phyloP scores from a whole-genome alignment of 2,329 filamentous ascomycete species.

The Hymenoscyphus fructigenus region DNA sequence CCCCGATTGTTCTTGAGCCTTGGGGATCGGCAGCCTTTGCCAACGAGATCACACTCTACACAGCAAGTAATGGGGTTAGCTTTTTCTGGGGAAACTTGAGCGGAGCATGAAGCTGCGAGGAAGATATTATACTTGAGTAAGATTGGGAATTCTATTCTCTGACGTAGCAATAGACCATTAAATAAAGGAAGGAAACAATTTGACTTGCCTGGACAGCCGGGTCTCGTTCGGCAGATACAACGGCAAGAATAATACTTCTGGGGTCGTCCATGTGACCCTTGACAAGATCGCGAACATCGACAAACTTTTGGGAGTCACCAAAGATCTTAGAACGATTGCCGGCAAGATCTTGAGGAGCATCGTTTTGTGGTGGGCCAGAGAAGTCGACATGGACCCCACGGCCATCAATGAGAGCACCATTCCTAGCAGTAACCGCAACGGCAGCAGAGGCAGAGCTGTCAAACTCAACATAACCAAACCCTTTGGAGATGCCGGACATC shows the following conservation, averaged over 20 bases:
- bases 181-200: slow-evolving; percentile 46
- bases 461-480: slow-evolving; percentile 75
- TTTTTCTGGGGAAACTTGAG: no score
- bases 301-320: slow-evolving; percentile 58
- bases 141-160: no score
- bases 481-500: slow-evolving; percentile 66
- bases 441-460: slow-evolving; percentile 57
- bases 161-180: no score
- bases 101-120: no score
- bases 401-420: slow-evolving; percentile 63
- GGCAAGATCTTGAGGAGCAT: slow-evolving; percentile 48
- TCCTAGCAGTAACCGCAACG: slow-evolving; percentile 63
- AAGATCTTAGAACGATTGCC: slow-evolving; percentile 52
- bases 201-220: slow-evolving; percentile 54
- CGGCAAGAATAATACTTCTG: slow-evolving; percentile 54
- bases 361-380: slow-evolving; percentile 57
- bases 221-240: slow-evolving; percentile 54
- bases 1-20: no score
- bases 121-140: no score
- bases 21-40: no score
- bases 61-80: no score
- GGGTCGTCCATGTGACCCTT: slow-evolving; percentile 53
- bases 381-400: slow-evolving; percentile 70
- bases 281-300: slow-evolving; percentile 41
- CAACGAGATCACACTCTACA: no score